Evolutionary conservation across 1,284 basidiomycete species (phyloP), one percentile per base, ranked within the genome.

Genomic region (Bondarzewia mesenterica): DNA sequence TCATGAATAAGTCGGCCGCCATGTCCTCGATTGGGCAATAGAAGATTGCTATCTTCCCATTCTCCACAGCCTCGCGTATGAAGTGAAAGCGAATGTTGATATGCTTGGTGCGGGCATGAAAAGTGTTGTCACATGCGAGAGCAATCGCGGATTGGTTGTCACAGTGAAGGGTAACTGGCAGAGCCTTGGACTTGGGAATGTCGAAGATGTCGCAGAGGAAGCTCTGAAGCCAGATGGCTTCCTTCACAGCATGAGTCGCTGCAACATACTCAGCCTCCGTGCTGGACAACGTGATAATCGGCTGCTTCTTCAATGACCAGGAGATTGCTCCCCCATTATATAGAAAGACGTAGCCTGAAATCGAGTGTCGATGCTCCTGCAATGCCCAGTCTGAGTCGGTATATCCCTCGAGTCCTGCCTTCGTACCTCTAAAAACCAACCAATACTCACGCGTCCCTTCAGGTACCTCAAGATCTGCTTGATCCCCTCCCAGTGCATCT

Each of bases 61-160:
- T 29, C 8, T 51, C 47, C 22, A 70, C 58, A 2, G 41, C 39
- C 14, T 66, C 59, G 1, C 66, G 61, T 18, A 70, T 50, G 46
- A 60, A 67, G 47, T 72, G 70, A 47, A 65, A 60, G 14, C 53
- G 53, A 15, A 68, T 57, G 40, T 71, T 60, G 42, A 75, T 72
- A 50, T 77, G 74, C 49, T 74, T 75, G 0, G 67, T 70, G 4
- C 63, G 48, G 2, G 60, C 21, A 26, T 44, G 43, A 29, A 35
- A 44, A 15, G 18, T 29, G 5, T 14, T 16, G 37, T 66, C 61
- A 2, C 55, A 22, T 5, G 61, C 49, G 3, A 68, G 35, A 3
- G 48, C 42, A 22, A 68, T 56, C 12, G 58, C 51, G 2, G 52
- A 50, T 22, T 61, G 50, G 51, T 66, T 68, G 55, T 69, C 62